These are phyloP conservation scores for Cladophialophora bantiana DNA, from an alignment of 2,329 filamentous ascomycete genomes.

Conservation along the genomic window DNA sequence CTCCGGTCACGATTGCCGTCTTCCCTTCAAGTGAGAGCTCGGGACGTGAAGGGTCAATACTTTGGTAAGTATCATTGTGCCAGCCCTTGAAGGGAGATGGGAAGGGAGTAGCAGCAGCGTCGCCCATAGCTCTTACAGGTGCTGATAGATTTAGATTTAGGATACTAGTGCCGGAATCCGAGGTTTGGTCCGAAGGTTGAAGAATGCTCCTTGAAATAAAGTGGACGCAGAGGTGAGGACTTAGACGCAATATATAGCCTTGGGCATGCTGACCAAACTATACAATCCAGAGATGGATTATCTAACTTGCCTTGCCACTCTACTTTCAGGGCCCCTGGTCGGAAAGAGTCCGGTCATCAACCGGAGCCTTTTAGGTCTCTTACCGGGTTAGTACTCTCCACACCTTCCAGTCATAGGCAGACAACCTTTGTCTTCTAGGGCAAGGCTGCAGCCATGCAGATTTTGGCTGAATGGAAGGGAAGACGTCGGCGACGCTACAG, in stretches of 20 bases:
- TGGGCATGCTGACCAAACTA: not conserved
- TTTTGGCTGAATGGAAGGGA: not conserved
- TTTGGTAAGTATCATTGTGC: constrained; percentile 49
- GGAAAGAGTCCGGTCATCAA: constrained; percentile 7
- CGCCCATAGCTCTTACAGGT: constrained; percentile 9
- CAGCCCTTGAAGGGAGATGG: constrained; percentile 20
- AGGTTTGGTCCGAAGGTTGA: not conserved
- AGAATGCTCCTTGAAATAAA: not conserved
- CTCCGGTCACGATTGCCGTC: constrained; percentile 62
- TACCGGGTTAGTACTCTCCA: not conserved
- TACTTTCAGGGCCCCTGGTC: not conserved
- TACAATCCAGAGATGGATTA: not conserved
- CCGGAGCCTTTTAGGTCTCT: not conserved
- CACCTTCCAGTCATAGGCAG: not conserved
- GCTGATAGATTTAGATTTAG: not conserved
- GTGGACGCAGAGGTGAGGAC: not conserved
- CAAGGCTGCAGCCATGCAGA: not conserved
- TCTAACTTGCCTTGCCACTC: not conserved
- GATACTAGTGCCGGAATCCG: not conserved
- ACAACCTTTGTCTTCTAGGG: not conserved
- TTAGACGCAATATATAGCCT: not conserved
- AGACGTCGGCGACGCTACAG: not conserved
- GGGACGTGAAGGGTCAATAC: constrained; percentile 47
- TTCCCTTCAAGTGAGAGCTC: constrained; percentile 45
- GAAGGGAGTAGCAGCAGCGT: not conserved